These are phyloP conservation scores for Aspergillus fumigatiaffinis DNA, from an alignment of 2,329 filamentous ascomycete genomes.

Conservation along the genomic window DNA sequence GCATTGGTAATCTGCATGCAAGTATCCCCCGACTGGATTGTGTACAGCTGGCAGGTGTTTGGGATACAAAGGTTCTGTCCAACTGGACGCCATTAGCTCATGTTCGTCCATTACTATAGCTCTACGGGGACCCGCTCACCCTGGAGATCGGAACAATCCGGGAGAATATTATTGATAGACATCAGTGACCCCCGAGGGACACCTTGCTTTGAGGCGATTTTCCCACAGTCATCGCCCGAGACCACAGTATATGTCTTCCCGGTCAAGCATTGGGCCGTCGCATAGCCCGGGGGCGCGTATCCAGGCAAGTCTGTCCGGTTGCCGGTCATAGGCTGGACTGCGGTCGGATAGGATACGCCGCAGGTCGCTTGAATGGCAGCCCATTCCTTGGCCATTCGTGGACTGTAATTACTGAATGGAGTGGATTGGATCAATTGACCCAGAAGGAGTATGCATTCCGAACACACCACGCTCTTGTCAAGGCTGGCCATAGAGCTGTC, in stretches of 20 bases:
- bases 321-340: no score
- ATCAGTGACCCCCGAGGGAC: constrained; percentile 1
- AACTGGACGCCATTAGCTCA: not conserved
- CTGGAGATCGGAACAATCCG: constrained; percentile 4
- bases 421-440: no score
- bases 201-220: not conserved
- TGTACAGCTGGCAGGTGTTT: constrained; percentile 2
- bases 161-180: constrained; percentile 1
- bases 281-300: not conserved
- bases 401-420: no score
- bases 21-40: not conserved
- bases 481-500: no score
- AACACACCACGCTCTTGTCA: no score
- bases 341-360: no score
- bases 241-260: not conserved
- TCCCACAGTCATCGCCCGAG: constrained; percentile 4
- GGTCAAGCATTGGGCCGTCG: not conserved
- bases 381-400: no score
- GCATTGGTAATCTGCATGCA: constrained; percentile 1
- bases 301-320: no score
- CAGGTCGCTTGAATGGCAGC: no score
- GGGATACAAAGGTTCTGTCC: constrained; percentile 4
- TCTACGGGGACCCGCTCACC: not conserved
- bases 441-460: no score
- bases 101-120: no score